A percentile compares a stretch with the other conserved stretches of the same genome.
phyloP scores from a whole-genome alignment of 352 stramenopile genomes.

The Globisporangium viniferum region DNA sequence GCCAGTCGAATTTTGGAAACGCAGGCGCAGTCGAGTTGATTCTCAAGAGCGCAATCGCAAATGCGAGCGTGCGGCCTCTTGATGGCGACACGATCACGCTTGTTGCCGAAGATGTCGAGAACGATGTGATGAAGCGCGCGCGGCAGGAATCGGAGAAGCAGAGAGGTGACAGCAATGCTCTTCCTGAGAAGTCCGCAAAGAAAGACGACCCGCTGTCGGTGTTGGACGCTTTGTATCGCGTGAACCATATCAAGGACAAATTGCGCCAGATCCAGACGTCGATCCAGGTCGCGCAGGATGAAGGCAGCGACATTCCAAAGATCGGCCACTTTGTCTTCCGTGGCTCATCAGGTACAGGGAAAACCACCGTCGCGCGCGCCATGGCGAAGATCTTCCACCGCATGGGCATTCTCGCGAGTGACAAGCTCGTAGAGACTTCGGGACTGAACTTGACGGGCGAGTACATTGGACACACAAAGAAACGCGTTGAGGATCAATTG shows the following conservation, averaged over 20 bases:
- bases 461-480: conserved; percentile 88
- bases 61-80: conserved; percentile 48
- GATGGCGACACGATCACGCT: conserved; percentile 37
- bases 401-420: conserved; percentile 88
- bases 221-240: conserved; percentile 54
- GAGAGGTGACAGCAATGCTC: neutral
- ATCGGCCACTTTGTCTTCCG: conserved; percentile 87
- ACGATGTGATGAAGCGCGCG: conserved; percentile 29
- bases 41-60: conserved; percentile 70
- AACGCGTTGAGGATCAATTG: conserved; percentile 85
- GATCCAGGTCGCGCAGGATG: conserved; percentile 61
- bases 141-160: conserved; percentile 6
- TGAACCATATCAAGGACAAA: conserved; percentile 58
- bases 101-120: conserved; percentile 54
- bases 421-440: conserved; percentile 90
- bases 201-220: conserved; percentile 40
- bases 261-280: conserved; percentile 50
- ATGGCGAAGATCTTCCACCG: conserved; percentile 93
- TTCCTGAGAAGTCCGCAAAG: neutral
- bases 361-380: conserved; percentile 88
- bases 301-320: conserved; percentile 53
- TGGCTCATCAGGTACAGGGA: conserved; percentile 85
- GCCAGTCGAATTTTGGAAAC: conserved; percentile 89
- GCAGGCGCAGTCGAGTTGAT: conserved; percentile 84
- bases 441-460: conserved; percentile 86